Evolutionary conservation across 371 early-diverging fungal genomes (phyloP).

Genomic region (Mortierella polycephala): DNA sequence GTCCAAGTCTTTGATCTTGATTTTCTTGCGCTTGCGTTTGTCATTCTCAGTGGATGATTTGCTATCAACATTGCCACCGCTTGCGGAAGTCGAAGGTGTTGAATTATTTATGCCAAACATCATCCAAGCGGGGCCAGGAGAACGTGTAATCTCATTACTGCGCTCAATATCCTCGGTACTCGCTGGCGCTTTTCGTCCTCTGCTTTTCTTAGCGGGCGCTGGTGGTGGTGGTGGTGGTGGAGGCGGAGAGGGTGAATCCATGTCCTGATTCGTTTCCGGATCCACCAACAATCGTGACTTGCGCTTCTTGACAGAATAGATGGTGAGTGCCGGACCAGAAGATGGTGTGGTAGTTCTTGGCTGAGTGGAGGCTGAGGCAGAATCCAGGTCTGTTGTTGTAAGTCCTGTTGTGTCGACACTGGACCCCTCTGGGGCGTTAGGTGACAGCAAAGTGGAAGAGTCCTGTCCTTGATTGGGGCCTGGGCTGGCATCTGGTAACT

Average conservation of each 20-base stretch:
- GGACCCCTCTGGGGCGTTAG: too few species aligned
- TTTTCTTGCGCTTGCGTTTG: slow-evolving; percentile 39
- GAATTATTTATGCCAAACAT: background rate
- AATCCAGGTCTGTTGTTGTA: too few species aligned
- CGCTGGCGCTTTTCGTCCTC: slow-evolving; percentile 13
- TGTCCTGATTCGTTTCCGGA: too few species aligned
- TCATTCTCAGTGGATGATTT: slow-evolving; percentile 11
- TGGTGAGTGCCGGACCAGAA: too few species aligned
- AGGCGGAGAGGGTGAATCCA: background rate
- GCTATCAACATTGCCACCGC: background rate
- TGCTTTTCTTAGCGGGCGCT: slow-evolving; percentile 3
- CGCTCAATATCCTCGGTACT: slow-evolving; percentile 30
- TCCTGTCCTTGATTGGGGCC: background rate
- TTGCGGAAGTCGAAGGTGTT: background rate
- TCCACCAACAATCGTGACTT: too few species aligned
- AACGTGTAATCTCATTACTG: slow-evolving; percentile 27
- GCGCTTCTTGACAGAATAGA: too few species aligned
- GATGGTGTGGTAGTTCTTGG: too few species aligned
- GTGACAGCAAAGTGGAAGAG: too few species aligned
- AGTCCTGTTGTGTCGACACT: too few species aligned
- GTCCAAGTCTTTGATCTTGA: slow-evolving; percentile 45
- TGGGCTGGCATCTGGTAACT: slow-evolving; percentile 4
- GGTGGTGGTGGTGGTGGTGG: slow-evolving; percentile 9
- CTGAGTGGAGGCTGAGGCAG: too few species aligned
- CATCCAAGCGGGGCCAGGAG: slow-evolving; percentile 32